Evolutionary conservation across 768 basidiomycete species (phyloP).

Genomic region (Podaxis pistillaris): DNA sequence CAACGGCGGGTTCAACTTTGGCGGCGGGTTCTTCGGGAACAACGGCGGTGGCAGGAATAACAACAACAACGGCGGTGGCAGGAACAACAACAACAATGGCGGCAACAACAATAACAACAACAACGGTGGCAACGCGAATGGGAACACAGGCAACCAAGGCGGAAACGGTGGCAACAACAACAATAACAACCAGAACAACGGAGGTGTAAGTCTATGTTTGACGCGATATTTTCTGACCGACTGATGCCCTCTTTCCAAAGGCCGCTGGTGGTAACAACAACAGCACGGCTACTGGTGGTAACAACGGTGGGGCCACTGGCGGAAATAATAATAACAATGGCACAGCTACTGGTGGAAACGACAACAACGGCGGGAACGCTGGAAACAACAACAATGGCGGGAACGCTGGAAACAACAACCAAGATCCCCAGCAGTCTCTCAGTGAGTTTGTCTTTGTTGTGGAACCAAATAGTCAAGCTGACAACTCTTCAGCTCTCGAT

Average conservation of each 20-base stretch:
- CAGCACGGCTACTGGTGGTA: slow-evolving; percentile 12
- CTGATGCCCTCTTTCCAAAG: background rate
- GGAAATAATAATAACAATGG: slow-evolving; percentile 20
- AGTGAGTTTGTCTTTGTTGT: slow-evolving; percentile 21
- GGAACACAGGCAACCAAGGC: slow-evolving; percentile 2
- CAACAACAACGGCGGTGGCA: slow-evolving; percentile 11
- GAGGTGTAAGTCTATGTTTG: slow-evolving; percentile 7
- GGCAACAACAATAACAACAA: slow-evolving; percentile 17
- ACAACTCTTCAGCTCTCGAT: slow-evolving; percentile 28
- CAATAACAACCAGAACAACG: slow-evolving; percentile 13
- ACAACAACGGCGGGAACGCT: slow-evolving; percentile 14
- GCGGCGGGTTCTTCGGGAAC: slow-evolving; percentile 18
- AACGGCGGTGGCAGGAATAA: slow-evolving; percentile 8
- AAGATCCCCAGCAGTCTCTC: slow-evolving; percentile 44
- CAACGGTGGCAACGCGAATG: slow-evolving; percentile 11
- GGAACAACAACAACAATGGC: slow-evolving; percentile 5
- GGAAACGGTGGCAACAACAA: slow-evolving; percentile 4
- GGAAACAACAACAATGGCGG: slow-evolving; percentile 15
- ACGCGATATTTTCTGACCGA: background rate
- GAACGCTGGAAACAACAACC: slow-evolving; percentile 26
- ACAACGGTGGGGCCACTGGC: slow-evolving; percentile 20
- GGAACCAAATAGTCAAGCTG: background rate
- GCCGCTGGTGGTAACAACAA: slow-evolving; percentile 13
- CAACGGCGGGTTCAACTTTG: background rate
- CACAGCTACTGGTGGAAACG: slow-evolving; percentile 5